Conservation (phyloP, 2,329 filamentous ascomycete genomes). For the Talaromyces verruculosus region DNA sequence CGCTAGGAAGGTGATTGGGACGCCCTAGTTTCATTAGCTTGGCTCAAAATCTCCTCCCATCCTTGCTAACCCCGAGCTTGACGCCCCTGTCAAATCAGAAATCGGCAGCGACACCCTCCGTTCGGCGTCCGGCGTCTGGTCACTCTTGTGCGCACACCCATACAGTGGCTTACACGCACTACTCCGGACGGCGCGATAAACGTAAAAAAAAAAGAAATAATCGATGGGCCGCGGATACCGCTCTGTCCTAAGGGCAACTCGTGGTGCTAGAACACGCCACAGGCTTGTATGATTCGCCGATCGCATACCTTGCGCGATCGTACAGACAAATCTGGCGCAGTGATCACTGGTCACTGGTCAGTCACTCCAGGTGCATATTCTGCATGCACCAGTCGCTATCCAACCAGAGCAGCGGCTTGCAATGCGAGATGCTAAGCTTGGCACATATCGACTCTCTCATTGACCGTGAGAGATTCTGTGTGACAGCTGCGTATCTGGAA, state of each 20-base stretch:
- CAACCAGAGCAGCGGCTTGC: background rate
- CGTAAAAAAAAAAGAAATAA: constrained; percentile 10
- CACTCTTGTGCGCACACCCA: background rate
- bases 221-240: constrained; percentile 22
- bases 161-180: background rate
- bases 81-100: constrained; percentile 14
- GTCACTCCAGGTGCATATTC: constrained; percentile 12
- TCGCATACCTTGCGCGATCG: constrained; percentile 19
- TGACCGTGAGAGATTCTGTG: background rate
- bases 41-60: background rate
- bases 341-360: background rate
- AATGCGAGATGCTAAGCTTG: background rate
- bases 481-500: constrained; percentile 4
- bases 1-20: constrained; percentile 16
- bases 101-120: background rate
- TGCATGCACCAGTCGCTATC: constrained; percentile 5
- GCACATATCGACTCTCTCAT: constrained; percentile 1
- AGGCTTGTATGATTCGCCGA: constrained; percentile 18
- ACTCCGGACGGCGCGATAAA: background rate
- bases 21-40: constrained; percentile 17
- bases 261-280: constrained; percentile 18
- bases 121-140: background rate
- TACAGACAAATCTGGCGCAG: constrained; percentile 7
- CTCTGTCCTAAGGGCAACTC: constrained; percentile 18
- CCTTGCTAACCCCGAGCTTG: background rate